A percentile compares a stretch with the other conserved stretches of the same genome.
These are phyloP conservation scores for Purshia tridentata DNA, from an alignment of 306 rosid species.

Conservation along the genomic window DNA sequence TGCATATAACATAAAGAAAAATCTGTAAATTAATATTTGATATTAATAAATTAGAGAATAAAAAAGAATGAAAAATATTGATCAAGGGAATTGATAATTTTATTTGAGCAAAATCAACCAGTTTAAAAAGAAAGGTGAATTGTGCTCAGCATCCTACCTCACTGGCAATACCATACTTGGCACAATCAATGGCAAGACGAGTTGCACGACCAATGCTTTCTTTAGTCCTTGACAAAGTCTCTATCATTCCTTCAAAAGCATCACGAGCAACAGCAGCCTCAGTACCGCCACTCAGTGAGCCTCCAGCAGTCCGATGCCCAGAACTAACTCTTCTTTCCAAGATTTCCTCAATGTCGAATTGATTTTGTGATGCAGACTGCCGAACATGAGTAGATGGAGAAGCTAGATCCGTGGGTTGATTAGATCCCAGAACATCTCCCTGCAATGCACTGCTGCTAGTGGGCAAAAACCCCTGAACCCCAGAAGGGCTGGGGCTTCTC, in stretches of 20 bases:
- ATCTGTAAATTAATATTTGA: neutral
- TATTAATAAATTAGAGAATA: neutral
- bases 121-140: neutral
- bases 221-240: constrained; percentile 96
- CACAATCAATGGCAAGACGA: constrained; percentile 98
- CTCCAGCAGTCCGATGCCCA: constrained; percentile 62
- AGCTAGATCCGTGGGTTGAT: constrained; percentile 42
- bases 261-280: constrained; percentile 99
- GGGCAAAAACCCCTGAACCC: constrained; percentile 52
- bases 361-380: constrained; percentile 50
- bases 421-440: constrained; percentile 57
- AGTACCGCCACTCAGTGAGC: constrained; percentile 90
- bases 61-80: neutral
- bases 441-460: constrained; percentile 43
- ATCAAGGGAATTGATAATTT: neutral
- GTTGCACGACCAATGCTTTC: constrained; percentile 99
- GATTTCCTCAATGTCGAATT: constrained; percentile 63
- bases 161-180: constrained; percentile 93
- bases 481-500: constrained; percentile 71
- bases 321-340: constrained; percentile 79
- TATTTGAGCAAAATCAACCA: neutral
- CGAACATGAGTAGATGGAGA: constrained; percentile 64
- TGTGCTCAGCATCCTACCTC: constrained; percentile 57
- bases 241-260: constrained; percentile 99
- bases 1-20: neutral